These are phyloP conservation scores for Quercus tomentella DNA, from an alignment of 331 rosid species.

Conservation along the genomic window DNA sequence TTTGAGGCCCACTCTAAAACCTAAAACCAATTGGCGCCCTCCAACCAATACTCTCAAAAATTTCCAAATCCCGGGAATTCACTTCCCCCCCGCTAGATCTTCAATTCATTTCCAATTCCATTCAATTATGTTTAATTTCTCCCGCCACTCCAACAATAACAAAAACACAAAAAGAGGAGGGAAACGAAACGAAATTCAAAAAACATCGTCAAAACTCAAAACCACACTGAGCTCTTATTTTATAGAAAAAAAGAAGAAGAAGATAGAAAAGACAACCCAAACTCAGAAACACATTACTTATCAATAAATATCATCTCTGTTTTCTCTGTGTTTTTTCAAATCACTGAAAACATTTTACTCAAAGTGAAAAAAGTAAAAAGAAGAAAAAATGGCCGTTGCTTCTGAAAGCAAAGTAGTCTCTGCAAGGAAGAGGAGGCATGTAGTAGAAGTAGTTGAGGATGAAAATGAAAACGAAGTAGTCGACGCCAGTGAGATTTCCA, in stretches of 20 bases:
- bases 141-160: neutral
- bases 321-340: neutral
- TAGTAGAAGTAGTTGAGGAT: neutral
- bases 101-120: neutral
- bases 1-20: neutral
- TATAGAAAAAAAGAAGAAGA: neutral
- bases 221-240: no score
- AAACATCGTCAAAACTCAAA: neutral
- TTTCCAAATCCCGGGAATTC: neutral
- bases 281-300: no score
- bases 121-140: neutral
- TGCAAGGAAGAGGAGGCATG: slow-evolving; percentile 22
- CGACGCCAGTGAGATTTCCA: neutral
- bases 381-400: slow-evolving; percentile 1
- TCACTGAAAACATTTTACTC: neutral
- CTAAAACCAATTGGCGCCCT: neutral
- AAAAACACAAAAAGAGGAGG: neutral
- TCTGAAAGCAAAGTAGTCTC: neutral
- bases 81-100: neutral
- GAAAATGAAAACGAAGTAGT: neutral
- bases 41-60: neutral
- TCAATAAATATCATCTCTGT: no score
- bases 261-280: neutral
- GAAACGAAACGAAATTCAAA: neutral
- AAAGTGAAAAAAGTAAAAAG: neutral